Base-by-base conservation (phyloP, 768 basidiomycete genomes). In the Leccinum sublutescens region DNA sequence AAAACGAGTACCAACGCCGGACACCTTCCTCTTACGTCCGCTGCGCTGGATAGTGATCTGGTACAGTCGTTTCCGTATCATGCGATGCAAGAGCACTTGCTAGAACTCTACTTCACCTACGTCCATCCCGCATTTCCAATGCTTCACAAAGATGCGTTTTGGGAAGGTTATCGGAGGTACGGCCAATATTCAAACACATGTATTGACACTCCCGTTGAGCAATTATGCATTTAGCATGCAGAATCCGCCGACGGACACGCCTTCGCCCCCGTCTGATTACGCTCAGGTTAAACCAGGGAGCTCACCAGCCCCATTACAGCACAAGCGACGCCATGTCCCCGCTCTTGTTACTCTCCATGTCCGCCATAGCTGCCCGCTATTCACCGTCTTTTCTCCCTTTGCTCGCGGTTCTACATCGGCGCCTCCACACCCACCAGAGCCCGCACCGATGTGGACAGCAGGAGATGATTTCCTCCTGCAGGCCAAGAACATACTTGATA, bases 121-220 rank as follows among this genome's bases (percentile, higher is more conserved):
- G 91, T 95, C 5, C 93, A 95, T 67, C 80, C 90, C 1, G 79
- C 80, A 33, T 83, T 95, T 58, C 93, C 93, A 0, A 78, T 95
- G 59, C 73, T 94, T 15, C 85, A 90, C 71, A 91, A 91, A 67
- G 76, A 76, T 56, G 75, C 81, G 3, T 91, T 93, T 68, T 77
- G 85, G 76, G 83, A 87, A 47, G 78, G 80, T 10, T 86, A 83
- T 63, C 71, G 70, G 17, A 74, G 74, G 80, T 81, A 60, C 58
- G 76, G 33, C n/a, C 6, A 7, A 40, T 36, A 2, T 40, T 2
- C 5, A 25, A 33, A 36, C 45, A 1, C 19, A 17, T 19, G 2
- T 14, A 2, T 49, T 4, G 11, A 33, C 14, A 31, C 17, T 31
- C 17, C 23, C 11, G 15, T 43, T 58, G 15, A 60, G 21, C 7